Base-by-base conservation (phyloP, 1,284 basidiomycete species). In the Filobasidium uniguttulatum region DNA sequence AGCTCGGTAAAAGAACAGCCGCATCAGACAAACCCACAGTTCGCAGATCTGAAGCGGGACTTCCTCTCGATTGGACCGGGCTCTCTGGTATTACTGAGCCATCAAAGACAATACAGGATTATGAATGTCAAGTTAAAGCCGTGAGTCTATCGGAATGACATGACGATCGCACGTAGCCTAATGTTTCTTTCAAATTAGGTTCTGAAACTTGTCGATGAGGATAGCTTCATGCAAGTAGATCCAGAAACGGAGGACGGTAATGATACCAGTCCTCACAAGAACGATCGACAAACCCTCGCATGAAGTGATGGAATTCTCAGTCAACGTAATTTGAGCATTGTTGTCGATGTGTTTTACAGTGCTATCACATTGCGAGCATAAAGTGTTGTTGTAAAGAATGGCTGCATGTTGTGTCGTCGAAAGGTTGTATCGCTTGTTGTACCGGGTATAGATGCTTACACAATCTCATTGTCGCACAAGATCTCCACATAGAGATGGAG, bases 1-100 rank as follows among this genome's bases (percentile, higher is more conserved):
- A 80, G 2, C 66, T 80, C 3, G 83, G 83, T 20, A 93, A 91
- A 75, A 93, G 91, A 68, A 84, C 79, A 48, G 77, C 82, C 0
- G 62, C 82, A 3, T 88, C 87, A 1, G 89, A 94, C 64, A 83
- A 80, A 61, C 75, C 83, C n/a, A 82, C 80, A 56, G 37, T 48
- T 58, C 22, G n/a, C 23, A 14, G 50, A 54, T 53, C 14, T 38
- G 45, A 10, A 30, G 43, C 2, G 47, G 46, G 2, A 57, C 53
- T 12, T 53, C 64, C 44, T 56, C 10, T n/a, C n/a, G 55, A 55
- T 12, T 53, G 63, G 41, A 55, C 63, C 28, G 56, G 59, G 3
- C 46, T 62, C 2, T 46, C 46, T 5, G 38, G 46, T 15, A 33
- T 54, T 12, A 60, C 57, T 1, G 55, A 62, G 22, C 63, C 62